Percentiles rank a stretch among this genome's conserved stretches.
phyloP scores from a whole-genome alignment of 148 eudicot species.

The Vaccinium vitisidaea region DNA sequence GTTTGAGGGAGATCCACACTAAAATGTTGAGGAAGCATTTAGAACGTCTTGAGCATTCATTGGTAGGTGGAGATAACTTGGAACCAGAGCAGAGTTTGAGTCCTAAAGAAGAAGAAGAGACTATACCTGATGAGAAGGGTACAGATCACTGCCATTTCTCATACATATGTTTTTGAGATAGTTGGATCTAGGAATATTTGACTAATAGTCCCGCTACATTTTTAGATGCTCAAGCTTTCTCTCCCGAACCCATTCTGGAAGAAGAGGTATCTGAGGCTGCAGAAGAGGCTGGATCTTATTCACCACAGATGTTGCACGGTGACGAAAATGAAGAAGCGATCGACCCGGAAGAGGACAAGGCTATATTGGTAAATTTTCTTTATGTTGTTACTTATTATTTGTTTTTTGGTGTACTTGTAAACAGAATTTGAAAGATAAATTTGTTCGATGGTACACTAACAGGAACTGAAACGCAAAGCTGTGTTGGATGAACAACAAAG shows the following conservation, averaged over 20 bases:
- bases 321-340: constrained; percentile 93
- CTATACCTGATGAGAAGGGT: constrained; percentile 51
- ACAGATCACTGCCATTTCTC: constrained; percentile 6
- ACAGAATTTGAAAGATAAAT: neutral
- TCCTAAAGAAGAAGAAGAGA: constrained; percentile 48
- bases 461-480: constrained; percentile 77
- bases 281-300: constrained; percentile 79
- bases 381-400: neutral
- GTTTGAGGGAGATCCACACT: constrained; percentile 84
- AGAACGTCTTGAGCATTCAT: constrained; percentile 65
- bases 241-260: constrained; percentile 56
- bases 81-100: constrained; percentile 27
- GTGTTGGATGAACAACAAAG: constrained; percentile 70
- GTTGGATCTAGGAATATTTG: constrained; percentile 13
- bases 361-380: constrained; percentile 52
- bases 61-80: constrained; percentile 38
- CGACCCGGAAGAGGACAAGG: constrained; percentile 92
- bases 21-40: constrained; percentile 73
- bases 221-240: constrained; percentile 45
- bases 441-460: constrained; percentile 18
- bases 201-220: constrained; percentile 24
- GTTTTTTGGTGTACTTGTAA: neutral
- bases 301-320: constrained; percentile 77
- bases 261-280: constrained; percentile 45
- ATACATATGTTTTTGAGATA: neutral